A percentile compares a stretch with the other conserved stretches of the same genome.
phyloP scores from a whole-genome alignment of 169 alveolate species.

The Haemoproteus tartakovskyi region DNA sequence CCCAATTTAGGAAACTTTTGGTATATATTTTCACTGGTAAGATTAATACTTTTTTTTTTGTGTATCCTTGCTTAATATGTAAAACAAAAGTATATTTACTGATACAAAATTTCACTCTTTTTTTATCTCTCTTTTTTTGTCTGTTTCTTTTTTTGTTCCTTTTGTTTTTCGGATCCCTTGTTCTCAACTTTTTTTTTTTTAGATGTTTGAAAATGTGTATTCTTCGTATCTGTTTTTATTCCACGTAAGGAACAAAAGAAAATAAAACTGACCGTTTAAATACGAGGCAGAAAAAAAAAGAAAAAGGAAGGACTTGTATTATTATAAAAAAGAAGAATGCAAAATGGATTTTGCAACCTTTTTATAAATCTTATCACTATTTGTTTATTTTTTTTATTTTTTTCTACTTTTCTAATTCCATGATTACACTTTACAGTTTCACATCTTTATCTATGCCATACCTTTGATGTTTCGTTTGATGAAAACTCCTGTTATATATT shows the following conservation, averaged over 20 bases:
- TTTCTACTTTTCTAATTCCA: too few relatives aligned
- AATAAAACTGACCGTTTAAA: neutral
- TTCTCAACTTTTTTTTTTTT: neutral
- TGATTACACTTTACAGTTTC: too few relatives aligned
- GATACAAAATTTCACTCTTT: too few relatives aligned
- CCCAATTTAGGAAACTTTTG: constrained; percentile 54
- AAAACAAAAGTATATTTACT: too few relatives aligned
- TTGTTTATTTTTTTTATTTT: neutral
- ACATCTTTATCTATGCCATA: constrained; percentile 28
- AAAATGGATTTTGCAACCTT: neutral
- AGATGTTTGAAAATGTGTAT: constrained; percentile 43
- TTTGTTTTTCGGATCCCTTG: too few relatives aligned
- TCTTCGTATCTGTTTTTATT: constrained; percentile 39
- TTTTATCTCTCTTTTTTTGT: too few relatives aligned
- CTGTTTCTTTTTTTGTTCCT: too few relatives aligned
- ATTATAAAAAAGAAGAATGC: neutral
- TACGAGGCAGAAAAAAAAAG: neutral
- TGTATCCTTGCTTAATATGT: too few relatives aligned
- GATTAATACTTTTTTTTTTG: too few relatives aligned
- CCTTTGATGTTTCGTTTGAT: constrained; percentile 47
- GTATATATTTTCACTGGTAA: constrained; percentile 57
- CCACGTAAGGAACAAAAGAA: constrained; percentile 28
- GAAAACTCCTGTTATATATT: constrained; percentile 47
- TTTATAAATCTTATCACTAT: neutral
- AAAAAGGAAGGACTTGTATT: neutral